A percentile compares a stretch with the other conserved stretches of the same genome.
Evolutionary conservation across 805 yeast genomes (phyloP).

Genomic region (Ogataea pilisensis): DNA sequence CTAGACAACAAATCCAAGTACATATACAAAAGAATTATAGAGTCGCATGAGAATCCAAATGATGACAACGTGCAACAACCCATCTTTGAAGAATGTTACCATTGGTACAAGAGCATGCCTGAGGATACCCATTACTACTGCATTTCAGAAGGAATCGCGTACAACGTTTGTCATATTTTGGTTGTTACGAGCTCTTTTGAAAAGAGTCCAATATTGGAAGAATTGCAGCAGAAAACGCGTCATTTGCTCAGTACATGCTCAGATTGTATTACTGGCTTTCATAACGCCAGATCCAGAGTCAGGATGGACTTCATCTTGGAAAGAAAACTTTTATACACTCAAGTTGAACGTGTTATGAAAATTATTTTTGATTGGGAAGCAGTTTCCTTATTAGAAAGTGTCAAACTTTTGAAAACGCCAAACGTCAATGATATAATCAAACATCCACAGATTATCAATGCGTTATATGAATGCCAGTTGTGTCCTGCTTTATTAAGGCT

Average conservation of each 20-base stretch:
- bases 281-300: conserved; percentile 47
- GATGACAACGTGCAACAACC: conserved; percentile 33
- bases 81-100: conserved; percentile 38
- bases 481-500: conserved; percentile 48
- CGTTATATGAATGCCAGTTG: conserved; percentile 45
- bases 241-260: conserved; percentile 44
- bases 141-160: conserved; percentile 42
- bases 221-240: conserved; percentile 10
- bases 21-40: neutral
- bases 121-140: conserved; percentile 50
- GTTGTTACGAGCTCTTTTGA: conserved; percentile 39
- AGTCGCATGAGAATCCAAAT: conserved; percentile 30
- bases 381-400: conserved; percentile 10
- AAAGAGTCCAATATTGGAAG: conserved; percentile 9
- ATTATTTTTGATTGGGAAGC: conserved; percentile 27
- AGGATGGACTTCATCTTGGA: conserved; percentile 47
- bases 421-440: conserved; percentile 19
- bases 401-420: conserved; percentile 14
- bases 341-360: conserved; percentile 20
- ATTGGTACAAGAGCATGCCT: conserved; percentile 11
- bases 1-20: neutral
- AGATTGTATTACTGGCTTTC: conserved; percentile 51
- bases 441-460: conserved; percentile 30
- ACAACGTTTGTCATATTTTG: conserved; percentile 52
- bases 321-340: conserved; percentile 34